Evolutionary conservation across 2,329 filamentous ascomycete genomes (phyloP), one percentile per base, ranked within the genome.

Genomic region (Mariannaea sp.): DNA sequence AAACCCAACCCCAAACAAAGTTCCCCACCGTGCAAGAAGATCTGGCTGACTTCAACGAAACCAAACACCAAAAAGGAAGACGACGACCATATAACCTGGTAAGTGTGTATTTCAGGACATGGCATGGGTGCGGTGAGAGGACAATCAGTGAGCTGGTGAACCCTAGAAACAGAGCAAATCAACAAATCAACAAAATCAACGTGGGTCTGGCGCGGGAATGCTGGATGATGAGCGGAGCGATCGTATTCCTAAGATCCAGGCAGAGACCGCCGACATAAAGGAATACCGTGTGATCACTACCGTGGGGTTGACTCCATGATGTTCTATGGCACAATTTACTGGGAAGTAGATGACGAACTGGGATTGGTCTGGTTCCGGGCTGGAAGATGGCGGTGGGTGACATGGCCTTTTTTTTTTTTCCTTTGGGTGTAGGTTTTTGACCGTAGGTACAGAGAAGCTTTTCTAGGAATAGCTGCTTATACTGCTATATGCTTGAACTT

Each of bases 121-220:
- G 50, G 20, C 32, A 43, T 48, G 35, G 29, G 51, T 45, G 33
- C 36, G 30, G 48, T 48, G 32, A 45, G 38, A 35, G 51, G 24
- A 35, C 12, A n/a, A 9, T n/a, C 36, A 29, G 26, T 26, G 16
- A 32, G 30, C 35, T 36, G n/a, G 49, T 24, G 22, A 24, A 24
- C 22, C 5, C 22, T 5, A 24, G 8, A 24, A 8, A 49, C 45
- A n/a, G 51, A 54, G 35, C 17, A 38, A 40, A 17, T 45, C 32
- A 39, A 38, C 27, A 33, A 19, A 42, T 17, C 22, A 43, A 19
- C 9, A 32, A 43, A 39, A 38, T 49, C 30, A 40, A 32, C 51
- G 48, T 54, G 51, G 50, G 27, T 54, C 44, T 40, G 49, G 49
- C 29, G 44, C 24, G 40, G 36, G 7, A 33, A 39, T 36, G 44